Conservation (phyloP, 2,329 filamentous ascomycete genomes). For the Ophiocordyceps camponoti-floridani region DNA sequence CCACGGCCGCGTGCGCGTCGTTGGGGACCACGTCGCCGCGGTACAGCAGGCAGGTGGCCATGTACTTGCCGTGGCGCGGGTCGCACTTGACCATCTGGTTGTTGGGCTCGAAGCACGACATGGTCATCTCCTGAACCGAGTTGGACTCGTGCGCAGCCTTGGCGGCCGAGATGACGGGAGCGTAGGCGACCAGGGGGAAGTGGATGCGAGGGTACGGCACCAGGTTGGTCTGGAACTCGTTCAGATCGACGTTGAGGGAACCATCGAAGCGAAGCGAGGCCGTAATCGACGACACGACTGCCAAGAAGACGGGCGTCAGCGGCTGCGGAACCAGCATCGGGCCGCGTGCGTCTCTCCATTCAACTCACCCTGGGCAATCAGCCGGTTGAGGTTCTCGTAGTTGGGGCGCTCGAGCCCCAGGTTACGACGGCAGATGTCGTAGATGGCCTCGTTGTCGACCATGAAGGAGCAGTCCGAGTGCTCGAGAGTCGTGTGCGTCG, state of each 20-base stretch:
- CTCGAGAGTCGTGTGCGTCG: conserved; percentile 96
- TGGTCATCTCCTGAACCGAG: conserved; percentile 95
- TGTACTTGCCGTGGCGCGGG: conserved; percentile 97
- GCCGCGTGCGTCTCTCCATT: too few relatives aligned
- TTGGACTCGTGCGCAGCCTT: conserved; percentile 97
- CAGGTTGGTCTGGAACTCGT: conserved; percentile 99
- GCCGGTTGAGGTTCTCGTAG: conserved; percentile 96
- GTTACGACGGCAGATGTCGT: conserved; percentile 98
- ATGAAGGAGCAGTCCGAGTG: conserved; percentile 99
- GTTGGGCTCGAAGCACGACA: conserved; percentile 98
- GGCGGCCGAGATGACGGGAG: conserved; percentile 82
- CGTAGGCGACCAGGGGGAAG: conserved; percentile 95
- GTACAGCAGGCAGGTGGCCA: conserved; percentile 96
- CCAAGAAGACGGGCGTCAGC: background rate
- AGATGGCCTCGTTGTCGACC: conserved; percentile 99
- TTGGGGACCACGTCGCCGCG: conserved; percentile 96
- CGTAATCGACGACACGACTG: conserved; percentile 95
- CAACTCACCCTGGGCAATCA: conserved; percentile 89
- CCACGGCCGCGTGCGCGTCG: conserved; percentile 82
- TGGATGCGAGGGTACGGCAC: conserved; percentile 98
- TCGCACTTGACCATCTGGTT: conserved; percentile 99
- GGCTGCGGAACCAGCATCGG: too few relatives aligned
- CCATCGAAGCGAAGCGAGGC: conserved; percentile 96
- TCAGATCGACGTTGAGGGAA: conserved; percentile 96
- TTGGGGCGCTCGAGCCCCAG: conserved; percentile 92